Percentiles rank a stretch among this genome's conserved stretches.
Conservation (phyloP, 2,329 filamentous ascomycete species). For the Epichloe sylvatica region DNA sequence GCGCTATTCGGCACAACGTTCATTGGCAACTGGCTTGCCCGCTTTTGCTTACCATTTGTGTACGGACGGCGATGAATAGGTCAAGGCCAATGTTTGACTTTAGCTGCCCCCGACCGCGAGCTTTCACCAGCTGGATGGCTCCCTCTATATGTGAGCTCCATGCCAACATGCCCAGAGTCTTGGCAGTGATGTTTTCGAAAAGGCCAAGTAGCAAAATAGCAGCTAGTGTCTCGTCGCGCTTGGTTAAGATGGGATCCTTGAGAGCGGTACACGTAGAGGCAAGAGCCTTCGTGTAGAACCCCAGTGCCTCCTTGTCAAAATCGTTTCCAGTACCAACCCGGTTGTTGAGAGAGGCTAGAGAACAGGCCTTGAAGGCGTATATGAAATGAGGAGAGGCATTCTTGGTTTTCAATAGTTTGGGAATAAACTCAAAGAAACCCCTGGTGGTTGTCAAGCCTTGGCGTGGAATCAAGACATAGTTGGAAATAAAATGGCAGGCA, state of each 20-base stretch:
- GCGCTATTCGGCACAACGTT: not conserved
- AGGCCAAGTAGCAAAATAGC: constrained; percentile 44
- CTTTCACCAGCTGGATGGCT: constrained; percentile 43
- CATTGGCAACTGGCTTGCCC: no score
- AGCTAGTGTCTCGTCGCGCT: constrained; percentile 40
- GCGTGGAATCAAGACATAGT: constrained; percentile 41
- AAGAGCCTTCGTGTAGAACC: constrained; percentile 40
- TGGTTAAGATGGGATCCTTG: constrained; percentile 31
- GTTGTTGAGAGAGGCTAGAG: constrained; percentile 42
- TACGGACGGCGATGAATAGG: constrained; percentile 44
- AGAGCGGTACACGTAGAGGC: constrained; percentile 37
- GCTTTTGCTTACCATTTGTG: constrained; percentile 34
- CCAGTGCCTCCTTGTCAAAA: constrained; percentile 26
- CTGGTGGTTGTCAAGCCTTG: constrained; percentile 26
- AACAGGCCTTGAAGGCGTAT: constrained; percentile 44
- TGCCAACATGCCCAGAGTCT: constrained; percentile 36
- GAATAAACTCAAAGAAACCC: constrained; percentile 44
- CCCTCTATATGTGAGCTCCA: constrained; percentile 52
- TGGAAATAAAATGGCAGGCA: constrained; percentile 43
- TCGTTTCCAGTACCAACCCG: constrained; percentile 22
- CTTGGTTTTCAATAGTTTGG: constrained; percentile 28
- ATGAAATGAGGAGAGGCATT: constrained; percentile 31
- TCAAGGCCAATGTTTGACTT: constrained; percentile 36
- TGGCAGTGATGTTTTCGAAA: constrained; percentile 46
- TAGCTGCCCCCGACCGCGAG: constrained; percentile 39